phyloP scores from a whole-genome alignment of 208 protist species.

The Plasmodiophora brassicae region DNA sequence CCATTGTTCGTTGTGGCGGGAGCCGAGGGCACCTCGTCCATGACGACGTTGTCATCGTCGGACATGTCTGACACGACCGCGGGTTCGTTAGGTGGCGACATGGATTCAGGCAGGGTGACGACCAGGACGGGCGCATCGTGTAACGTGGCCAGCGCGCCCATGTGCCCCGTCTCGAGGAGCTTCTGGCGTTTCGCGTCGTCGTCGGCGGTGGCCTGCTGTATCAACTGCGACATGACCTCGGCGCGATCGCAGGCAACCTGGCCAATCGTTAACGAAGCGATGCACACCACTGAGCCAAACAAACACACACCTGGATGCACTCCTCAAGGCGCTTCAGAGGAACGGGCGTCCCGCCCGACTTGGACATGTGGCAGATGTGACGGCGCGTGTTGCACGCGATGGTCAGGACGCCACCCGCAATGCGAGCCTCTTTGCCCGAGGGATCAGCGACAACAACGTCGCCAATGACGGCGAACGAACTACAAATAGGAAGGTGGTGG shows the following conservation, averaged over 20 bases:
- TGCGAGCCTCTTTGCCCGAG: not conserved
- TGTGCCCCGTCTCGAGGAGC: not conserved
- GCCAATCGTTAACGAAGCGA: too few relatives aligned
- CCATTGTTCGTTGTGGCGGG: not conserved
- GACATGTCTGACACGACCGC: not conserved
- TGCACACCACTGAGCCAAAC: too few relatives aligned
- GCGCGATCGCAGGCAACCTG: not conserved
- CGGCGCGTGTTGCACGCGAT: not conserved
- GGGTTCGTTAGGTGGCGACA: not conserved
- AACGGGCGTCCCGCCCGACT: not conserved
- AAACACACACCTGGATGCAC: too few relatives aligned
- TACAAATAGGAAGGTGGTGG: conserved; percentile 30
- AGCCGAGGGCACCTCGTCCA: not conserved
- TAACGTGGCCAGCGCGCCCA: not conserved
- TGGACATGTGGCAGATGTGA: conserved; percentile 1
- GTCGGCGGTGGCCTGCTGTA: not conserved
- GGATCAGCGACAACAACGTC: not conserved
- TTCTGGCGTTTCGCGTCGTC: not conserved
- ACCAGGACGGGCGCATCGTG: not conserved
- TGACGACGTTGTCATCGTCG: not conserved
- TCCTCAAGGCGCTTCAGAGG: not conserved
- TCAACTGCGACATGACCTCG: not conserved
- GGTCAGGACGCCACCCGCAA: not conserved
- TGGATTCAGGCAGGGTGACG: not conserved
- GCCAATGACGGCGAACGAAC: conserved; percentile 5